Conservation (phyloP, 495 filamentous ascomycete species). For the Pseudomonodictys pantanalensis region DNA sequence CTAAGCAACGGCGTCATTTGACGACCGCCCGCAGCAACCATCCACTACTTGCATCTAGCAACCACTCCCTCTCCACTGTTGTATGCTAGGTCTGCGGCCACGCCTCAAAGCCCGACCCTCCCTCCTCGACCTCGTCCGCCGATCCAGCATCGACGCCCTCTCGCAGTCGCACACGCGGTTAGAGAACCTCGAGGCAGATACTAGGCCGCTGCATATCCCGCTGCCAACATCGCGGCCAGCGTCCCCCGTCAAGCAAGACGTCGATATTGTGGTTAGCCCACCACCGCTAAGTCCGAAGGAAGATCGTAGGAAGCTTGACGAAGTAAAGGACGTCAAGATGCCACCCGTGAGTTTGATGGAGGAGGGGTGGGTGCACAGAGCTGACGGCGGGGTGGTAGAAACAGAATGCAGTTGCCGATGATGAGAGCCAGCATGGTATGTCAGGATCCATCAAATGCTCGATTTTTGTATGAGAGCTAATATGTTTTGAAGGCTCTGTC, state of each 20-base stretch:
- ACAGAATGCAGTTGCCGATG: conserved; percentile 40
- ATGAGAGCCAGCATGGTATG: conserved; percentile 56
- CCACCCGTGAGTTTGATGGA: conserved; percentile 32
- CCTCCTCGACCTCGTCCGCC: conserved; percentile 65
- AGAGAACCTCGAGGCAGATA: conserved; percentile 25
- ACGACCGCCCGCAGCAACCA: neutral
- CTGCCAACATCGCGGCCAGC: conserved; percentile 34
- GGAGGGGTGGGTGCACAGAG: conserved; percentile 6
- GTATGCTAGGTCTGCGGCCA: conserved; percentile 57
- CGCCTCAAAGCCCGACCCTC: conserved; percentile 69
- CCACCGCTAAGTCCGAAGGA: conserved; percentile 4
- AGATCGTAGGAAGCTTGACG: neutral
- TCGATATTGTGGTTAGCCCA: neutral
- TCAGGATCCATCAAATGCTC: neutral
- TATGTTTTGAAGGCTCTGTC: conserved; percentile 57
- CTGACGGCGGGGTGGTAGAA: conserved; percentile 27
- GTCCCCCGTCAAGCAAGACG: neutral
- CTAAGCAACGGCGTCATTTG: neutral
- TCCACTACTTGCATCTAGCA: neutral
- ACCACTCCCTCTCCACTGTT: conserved; percentile 18
- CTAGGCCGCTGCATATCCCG: conserved; percentile 23
- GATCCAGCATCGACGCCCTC: conserved; percentile 41
- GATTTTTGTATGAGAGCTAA: conserved; percentile 11
- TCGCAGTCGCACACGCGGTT: conserved; percentile 17
- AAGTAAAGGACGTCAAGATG: conserved; percentile 18